These are phyloP conservation scores for Ogataea neopini DNA, from an alignment of 805 yeast species.

Conservation along the genomic window DNA sequence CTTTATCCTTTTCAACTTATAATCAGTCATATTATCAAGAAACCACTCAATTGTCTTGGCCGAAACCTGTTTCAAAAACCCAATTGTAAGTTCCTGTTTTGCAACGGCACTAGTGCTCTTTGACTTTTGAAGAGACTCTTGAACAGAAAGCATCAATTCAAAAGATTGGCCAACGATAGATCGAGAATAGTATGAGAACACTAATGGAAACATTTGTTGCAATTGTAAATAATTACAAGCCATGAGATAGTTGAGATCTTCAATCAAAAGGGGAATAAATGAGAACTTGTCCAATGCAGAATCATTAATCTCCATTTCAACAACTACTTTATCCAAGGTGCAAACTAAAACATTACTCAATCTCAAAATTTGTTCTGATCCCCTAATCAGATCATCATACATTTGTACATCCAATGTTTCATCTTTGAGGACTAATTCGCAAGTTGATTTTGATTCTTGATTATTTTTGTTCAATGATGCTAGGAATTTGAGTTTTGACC, in stretches of 20 bases:
- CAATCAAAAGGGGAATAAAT: slow-evolving; percentile 10
- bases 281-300: background rate
- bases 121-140: slow-evolving; percentile 22
- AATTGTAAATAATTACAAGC: slow-evolving; percentile 25
- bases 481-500: slow-evolving; percentile 16
- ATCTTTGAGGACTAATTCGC: slow-evolving; percentile 16
- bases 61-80: slow-evolving; percentile 26
- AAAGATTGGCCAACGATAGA: slow-evolving; percentile 20
- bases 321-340: slow-evolving; percentile 9
- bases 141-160: slow-evolving; percentile 15
- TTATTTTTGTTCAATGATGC: slow-evolving; percentile 1
- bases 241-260: slow-evolving; percentile 31
- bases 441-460: slow-evolving; percentile 3
- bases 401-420: slow-evolving; percentile 14
- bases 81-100: slow-evolving; percentile 25
- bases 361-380: slow-evolving; percentile 12
- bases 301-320: slow-evolving; percentile 14
- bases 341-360: slow-evolving; percentile 13
- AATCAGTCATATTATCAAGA: slow-evolving; percentile 5
- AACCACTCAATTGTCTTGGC: slow-evolving; percentile 14
- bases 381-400: slow-evolving; percentile 17
- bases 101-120: slow-evolving; percentile 18
- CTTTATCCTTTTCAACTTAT: slow-evolving; percentile 6
- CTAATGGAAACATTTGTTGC: slow-evolving; percentile 30
- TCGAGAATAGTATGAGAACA: slow-evolving; percentile 31